These are phyloP conservation scores for Phaffomyces thermotolerans DNA, from an alignment of 805 yeast species.

Conservation along the genomic window DNA sequence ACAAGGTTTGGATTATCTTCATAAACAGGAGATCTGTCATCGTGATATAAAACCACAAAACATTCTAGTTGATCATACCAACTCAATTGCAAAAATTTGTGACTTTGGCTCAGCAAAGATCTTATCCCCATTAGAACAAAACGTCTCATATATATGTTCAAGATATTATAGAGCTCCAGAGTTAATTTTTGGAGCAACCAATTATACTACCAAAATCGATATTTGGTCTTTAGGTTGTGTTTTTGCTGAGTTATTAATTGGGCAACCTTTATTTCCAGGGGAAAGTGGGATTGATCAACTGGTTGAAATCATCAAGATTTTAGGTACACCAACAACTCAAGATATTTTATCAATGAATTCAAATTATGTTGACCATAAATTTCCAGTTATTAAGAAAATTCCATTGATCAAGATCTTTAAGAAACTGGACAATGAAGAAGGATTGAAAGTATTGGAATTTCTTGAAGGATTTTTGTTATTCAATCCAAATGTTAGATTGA, in stretches of 20 bases:
- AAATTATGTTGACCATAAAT: constrained; percentile 93
- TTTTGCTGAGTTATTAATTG: constrained; percentile 91
- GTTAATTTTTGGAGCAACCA: constrained; percentile 92
- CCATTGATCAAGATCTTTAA: constrained; percentile 64
- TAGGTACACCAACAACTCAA: constrained; percentile 92
- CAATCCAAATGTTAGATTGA: constrained; percentile 58
- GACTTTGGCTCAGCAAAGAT: constrained; percentile 96
- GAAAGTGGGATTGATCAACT: constrained; percentile 96
- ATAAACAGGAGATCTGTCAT: constrained; percentile 76
- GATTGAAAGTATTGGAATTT: constrained; percentile 44
- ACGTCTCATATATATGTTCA: constrained; percentile 93
- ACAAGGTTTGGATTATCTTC: constrained; percentile 75
- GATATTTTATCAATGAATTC: constrained; percentile 95
- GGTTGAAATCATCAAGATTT: constrained; percentile 90
- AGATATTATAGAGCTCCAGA: constrained; percentile 97
- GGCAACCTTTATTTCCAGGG: constrained; percentile 97
- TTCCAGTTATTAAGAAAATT: constrained; percentile 80
- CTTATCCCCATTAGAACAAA: constrained; percentile 83
- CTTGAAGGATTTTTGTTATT: constrained; percentile 54
- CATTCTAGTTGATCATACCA: constrained; percentile 75
- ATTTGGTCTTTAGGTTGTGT: constrained; percentile 98
- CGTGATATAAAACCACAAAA: constrained; percentile 91
- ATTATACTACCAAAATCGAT: constrained; percentile 94
- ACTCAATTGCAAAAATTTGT: constrained; percentile 83
- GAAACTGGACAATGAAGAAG: constrained; percentile 33